Evolutionary conservation across 495 filamentous ascomycete genomes (phyloP).

Genomic region (Aspergillus leporis): DNA sequence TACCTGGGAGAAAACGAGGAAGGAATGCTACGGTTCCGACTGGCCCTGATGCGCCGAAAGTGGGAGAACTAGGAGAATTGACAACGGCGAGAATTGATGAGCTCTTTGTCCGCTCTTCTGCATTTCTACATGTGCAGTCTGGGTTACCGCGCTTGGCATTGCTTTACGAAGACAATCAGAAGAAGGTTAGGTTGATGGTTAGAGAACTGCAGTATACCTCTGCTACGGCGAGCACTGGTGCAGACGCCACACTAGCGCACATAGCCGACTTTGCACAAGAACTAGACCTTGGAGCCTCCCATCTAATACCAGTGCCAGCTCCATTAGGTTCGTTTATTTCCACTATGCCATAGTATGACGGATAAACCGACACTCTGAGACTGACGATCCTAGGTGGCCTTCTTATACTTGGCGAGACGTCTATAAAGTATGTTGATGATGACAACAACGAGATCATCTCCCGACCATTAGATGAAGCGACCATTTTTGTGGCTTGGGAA

Average conservation of each 20-base stretch:
- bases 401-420: slow-evolving; percentile 82
- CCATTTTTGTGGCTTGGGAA: slow-evolving; percentile 86
- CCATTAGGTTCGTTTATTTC: slow-evolving; percentile 49
- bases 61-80: slow-evolving; percentile 65
- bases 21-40: slow-evolving; percentile 24
- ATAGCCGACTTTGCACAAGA: slow-evolving; percentile 54
- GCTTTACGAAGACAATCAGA: slow-evolving; percentile 72
- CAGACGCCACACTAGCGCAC: slow-evolving; percentile 54
- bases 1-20: slow-evolving; percentile 55
- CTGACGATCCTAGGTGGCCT: slow-evolving; percentile 57
- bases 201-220: slow-evolving; percentile 54
- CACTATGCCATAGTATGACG: not conserved
- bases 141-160: slow-evolving; percentile 78
- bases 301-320: slow-evolving; percentile 80
- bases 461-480: slow-evolving; percentile 65
- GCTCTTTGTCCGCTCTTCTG: slow-evolving; percentile 78
- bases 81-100: slow-evolving; percentile 78
- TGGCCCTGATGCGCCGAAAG: slow-evolving; percentile 39
- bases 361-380: slow-evolving; percentile 4
- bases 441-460: slow-evolving; percentile 61
- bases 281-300: slow-evolving; percentile 69
- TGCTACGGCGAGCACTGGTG: slow-evolving; percentile 43
- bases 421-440: slow-evolving; percentile 78
- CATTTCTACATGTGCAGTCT: slow-evolving; percentile 72
- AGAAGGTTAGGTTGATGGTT: slow-evolving; percentile 62